Evolutionary conservation across 257 asterid species (phyloP), one percentile per base, ranked within the genome.

Genomic region (Jacaranda copaia): DNA sequence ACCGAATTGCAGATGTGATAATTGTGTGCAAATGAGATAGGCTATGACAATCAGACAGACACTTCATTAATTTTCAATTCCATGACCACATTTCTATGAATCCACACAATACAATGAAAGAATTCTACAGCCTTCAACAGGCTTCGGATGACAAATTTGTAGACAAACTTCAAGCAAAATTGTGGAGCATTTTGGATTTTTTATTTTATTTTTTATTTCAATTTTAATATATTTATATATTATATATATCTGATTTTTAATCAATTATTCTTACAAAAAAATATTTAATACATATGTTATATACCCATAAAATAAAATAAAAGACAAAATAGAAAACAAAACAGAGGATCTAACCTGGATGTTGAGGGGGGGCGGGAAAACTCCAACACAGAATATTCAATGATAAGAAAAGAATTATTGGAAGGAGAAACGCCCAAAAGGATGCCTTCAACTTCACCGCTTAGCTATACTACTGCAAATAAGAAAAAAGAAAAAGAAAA

Each of bases 361-460:
- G 11, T 10, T 10, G 11, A 10, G 3, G 35, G 61, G 35, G 3
- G 61, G 3, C 61, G 6, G 11, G 32, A 1, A 35, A 6, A 25
- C 32, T 25, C 2, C 32, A 25, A 25, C 1, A 25, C 32, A 25
- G 32, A 55, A 55, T 12, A 68, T 45, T 12, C 0, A 19, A 45
- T 42, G 8, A 45, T 9, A 12, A 42, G 6, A 9, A 46, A 66
- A 18, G 13, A 40, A 40, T 36, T 15, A 40, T 55, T 6, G 1
- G 32, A 25, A 64, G 11, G 19, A 4, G 55, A 48, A 48, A 48
- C 55, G 45, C 40, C 57, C 64, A 52, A 56, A 40, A 8, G 9
- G 10, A 56, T 55, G 77, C 65, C 20, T 76, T 42, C 12, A 55
- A 55, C 11, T 56, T 76, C 68, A 12, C 65, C 40, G 36, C 20